A percentile compares a stretch with the other conserved stretches of the same genome.
phyloP scores from a whole-genome alignment of 257 asterid species.

The Mitragyna speciosa region DNA sequence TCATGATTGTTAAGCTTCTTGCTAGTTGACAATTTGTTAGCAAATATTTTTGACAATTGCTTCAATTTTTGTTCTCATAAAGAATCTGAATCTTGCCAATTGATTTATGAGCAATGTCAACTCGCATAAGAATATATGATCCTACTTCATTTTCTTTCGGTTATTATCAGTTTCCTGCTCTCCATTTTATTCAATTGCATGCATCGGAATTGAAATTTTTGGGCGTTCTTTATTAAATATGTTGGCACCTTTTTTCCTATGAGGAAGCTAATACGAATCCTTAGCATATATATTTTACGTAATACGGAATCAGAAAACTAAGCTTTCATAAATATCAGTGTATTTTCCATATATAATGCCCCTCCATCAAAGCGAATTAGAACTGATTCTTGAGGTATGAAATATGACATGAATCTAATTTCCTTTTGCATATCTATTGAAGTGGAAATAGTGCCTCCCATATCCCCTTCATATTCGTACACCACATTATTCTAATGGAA shows the following conservation, averaged over 20 bases:
- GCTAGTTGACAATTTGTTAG: slow-evolving; percentile 3
- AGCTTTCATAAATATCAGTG: no score
- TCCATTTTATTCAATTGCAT: not conserved
- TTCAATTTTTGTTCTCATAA: not conserved
- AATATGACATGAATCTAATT: not conserved
- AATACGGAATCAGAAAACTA: not conserved
- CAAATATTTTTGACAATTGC: not conserved
- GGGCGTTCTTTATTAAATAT: not conserved
- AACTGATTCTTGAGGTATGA: slow-evolving; percentile 3
- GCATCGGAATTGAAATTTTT: not conserved
- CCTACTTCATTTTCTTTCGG: not conserved
- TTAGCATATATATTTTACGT: not conserved
- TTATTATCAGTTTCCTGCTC: not conserved
- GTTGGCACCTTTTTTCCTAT: not conserved
- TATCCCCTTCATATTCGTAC: not conserved
- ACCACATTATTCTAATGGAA: not conserved
- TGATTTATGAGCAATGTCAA: slow-evolving; percentile 5
- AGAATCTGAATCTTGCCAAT: not conserved
- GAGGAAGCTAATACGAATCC: not conserved
- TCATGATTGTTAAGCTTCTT: not conserved
- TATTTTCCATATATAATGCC: not conserved
- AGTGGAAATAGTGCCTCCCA: not conserved
- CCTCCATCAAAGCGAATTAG: not conserved
- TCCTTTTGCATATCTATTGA: slow-evolving; percentile 1
- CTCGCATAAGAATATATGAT: slow-evolving; percentile 7